A percentile compares a stretch with the other conserved stretches of the same genome.
Conservation (phyloP, 345 rosid genomes). For the Passiflora organensis region DNA sequence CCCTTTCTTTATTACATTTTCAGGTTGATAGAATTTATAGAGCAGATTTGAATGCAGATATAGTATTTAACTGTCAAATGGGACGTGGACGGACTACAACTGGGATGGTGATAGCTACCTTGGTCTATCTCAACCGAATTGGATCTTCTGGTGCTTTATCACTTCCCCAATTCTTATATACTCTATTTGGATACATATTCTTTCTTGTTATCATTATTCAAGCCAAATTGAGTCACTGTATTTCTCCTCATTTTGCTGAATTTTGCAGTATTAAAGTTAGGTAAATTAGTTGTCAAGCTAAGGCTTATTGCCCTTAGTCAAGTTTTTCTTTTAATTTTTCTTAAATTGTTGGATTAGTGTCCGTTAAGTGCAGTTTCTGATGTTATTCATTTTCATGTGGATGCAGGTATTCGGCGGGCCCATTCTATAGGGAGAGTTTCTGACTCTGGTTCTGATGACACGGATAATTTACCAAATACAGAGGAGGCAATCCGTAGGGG, state of each 20-base stretch:
- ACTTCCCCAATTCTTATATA: constrained; percentile 16
- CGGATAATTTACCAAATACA: constrained; percentile 66
- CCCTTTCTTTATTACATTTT: constrained; percentile 16
- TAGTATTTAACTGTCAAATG: constrained; percentile 96
- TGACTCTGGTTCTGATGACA: constrained; percentile 50
- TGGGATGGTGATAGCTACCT: constrained; percentile 97
- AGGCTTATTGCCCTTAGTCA: background rate
- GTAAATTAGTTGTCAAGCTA: too few relatives aligned
- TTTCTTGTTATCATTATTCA: background rate
- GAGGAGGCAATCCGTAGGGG: constrained; percentile 95
- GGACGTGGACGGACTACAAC: constrained; percentile 99
- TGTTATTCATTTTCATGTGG: constrained; percentile 7
- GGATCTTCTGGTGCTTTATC: constrained; percentile 73
- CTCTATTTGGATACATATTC: background rate
- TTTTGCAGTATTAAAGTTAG: background rate
- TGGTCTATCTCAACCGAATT: constrained; percentile 79
- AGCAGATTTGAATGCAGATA: constrained; percentile 62
- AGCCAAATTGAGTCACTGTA: background rate
- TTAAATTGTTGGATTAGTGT: constrained; percentile 1
- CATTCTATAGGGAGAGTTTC: constrained; percentile 81
- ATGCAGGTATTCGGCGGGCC: constrained; percentile 69
- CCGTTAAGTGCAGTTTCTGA: background rate
- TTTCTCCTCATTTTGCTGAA: constrained; percentile 2
- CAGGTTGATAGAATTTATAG: constrained; percentile 85
- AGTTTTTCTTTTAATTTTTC: background rate